Conservation (phyloP, 805 yeast genomes). For the Teunomyces gatunensis region DNA sequence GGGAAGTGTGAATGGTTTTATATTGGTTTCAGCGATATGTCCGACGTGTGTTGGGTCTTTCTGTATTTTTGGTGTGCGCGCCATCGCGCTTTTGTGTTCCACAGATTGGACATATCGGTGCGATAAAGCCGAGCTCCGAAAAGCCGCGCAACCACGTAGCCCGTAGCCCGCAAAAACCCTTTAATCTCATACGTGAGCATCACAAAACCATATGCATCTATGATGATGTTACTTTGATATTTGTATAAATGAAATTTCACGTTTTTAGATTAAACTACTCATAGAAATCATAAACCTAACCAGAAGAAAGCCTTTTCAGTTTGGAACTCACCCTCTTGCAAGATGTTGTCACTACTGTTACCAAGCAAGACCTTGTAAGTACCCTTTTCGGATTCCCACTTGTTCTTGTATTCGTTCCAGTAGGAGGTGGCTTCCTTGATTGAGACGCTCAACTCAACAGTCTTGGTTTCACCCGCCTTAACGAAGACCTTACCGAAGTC, state of each 20-base stretch:
- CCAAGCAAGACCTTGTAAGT: conserved; percentile 50
- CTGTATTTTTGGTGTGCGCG: not conserved
- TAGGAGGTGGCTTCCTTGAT: conserved; percentile 53
- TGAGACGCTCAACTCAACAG: conserved; percentile 37
- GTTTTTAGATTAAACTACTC: not conserved
- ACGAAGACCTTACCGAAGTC: conserved; percentile 52
- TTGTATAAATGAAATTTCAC: no score
- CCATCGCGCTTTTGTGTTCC: not conserved
- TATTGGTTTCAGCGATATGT: conserved; percentile 1
- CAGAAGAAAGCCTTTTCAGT: conserved; percentile 12
- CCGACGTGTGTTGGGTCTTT: not conserved
- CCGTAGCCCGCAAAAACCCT: no score
- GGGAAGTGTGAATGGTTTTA: not conserved
- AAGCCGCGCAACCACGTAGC: no score
- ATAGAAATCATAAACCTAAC: conserved; percentile 6
- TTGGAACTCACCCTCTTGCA: conserved; percentile 15
- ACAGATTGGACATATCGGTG: conserved; percentile 1
- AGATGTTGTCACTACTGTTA: conserved; percentile 30
- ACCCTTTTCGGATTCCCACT: conserved; percentile 55
- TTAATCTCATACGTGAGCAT: no score
- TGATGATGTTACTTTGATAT: no score
- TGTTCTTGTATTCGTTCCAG: conserved; percentile 47
- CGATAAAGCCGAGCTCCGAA: not conserved
- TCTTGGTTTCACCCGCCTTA: conserved; percentile 41
- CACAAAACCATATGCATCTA: no score